phyloP scores from a whole-genome alignment of 331 rosid genomes.

The Arachis monticola region DNA sequence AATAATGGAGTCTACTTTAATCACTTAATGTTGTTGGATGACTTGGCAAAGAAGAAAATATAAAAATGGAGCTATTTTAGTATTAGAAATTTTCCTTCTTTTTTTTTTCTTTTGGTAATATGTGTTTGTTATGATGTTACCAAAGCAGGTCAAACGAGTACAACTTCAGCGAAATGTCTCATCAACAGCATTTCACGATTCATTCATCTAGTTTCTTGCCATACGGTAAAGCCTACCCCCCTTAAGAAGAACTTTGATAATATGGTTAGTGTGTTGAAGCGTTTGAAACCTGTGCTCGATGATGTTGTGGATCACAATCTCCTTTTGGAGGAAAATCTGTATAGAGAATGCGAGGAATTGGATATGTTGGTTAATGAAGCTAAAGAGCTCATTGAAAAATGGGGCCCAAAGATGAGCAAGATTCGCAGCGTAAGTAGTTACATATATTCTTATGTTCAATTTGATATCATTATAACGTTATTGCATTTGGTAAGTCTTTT shows the following conservation, averaged over 20 bases:
- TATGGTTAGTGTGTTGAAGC: constrained; percentile 67
- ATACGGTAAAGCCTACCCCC: constrained; percentile 56
- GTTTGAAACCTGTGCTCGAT: constrained; percentile 79
- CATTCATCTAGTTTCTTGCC: constrained; percentile 86
- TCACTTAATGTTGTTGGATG: constrained; percentile 5
- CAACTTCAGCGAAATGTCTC: constrained; percentile 66
- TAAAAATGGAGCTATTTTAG: background rate
- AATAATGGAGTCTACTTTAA: background rate
- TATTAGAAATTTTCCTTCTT: background rate
- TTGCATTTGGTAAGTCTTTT: constrained; percentile 15
- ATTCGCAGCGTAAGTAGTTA: constrained; percentile 62
- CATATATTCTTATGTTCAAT: constrained; percentile 9
- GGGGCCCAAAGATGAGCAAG: constrained; percentile 80
- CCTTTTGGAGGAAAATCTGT: constrained; percentile 55
- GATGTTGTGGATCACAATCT: constrained; percentile 62
- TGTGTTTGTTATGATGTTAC: constrained; percentile 38
- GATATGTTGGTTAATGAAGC: constrained; percentile 71
- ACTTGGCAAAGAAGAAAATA: constrained; percentile 14
- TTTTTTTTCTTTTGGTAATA: constrained; percentile 12
- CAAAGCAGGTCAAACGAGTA: constrained; percentile 72
- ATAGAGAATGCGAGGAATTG: constrained; percentile 72
- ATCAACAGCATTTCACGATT: constrained; percentile 88
- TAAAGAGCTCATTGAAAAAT: constrained; percentile 75
- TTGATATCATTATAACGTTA: background rate
- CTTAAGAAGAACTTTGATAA: constrained; percentile 67